These are phyloP conservation scores for Lipomyces anomalus DNA, from an alignment of 805 yeast genomes.

Conservation along the genomic window DNA sequence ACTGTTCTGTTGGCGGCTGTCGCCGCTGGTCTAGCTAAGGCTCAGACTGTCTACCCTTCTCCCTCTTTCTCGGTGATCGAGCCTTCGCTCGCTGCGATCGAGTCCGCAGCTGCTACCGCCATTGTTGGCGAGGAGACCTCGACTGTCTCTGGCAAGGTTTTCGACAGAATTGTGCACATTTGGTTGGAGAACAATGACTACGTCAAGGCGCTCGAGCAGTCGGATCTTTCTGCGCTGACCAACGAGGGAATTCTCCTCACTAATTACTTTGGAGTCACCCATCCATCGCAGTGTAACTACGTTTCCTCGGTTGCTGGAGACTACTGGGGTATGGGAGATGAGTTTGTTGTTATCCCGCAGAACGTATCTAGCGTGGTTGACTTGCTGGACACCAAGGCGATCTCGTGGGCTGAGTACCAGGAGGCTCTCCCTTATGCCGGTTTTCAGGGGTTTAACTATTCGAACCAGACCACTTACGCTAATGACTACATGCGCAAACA, in stretches of 20 bases:
- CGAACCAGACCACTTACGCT: conserved; percentile 40
- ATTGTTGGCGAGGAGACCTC: conserved; percentile 35
- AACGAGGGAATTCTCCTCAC: conserved; percentile 42
- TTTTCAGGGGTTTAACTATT: conserved; percentile 44
- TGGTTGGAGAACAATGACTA: conserved; percentile 49
- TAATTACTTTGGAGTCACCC: conserved; percentile 50
- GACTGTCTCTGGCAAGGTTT: conserved; percentile 38
- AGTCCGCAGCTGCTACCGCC: conserved; percentile 24
- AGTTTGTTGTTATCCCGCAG: conserved; percentile 41
- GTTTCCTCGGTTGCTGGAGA: conserved; percentile 48
- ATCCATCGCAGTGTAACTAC: conserved; percentile 53
- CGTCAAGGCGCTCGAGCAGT: conserved; percentile 45
- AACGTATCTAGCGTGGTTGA: conserved; percentile 47
- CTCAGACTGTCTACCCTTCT: conserved; percentile 15
- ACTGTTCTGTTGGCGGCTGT: too few relatives aligned
- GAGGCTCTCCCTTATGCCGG: conserved; percentile 51
- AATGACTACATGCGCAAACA: conserved; percentile 50
- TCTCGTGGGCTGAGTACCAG: conserved; percentile 52
- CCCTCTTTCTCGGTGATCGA: conserved; percentile 32
- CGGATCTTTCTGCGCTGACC: conserved; percentile 41
- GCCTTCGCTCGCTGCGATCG: conserved; percentile 35
- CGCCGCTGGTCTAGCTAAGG: conserved; percentile 4
- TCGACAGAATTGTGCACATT: conserved; percentile 40
- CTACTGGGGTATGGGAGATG: conserved; percentile 46
- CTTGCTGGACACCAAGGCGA: conserved; percentile 41